Percentiles rank a stretch among this genome's conserved stretches.
phyloP scores from a whole-genome alignment of 1,284 basidiomycete genomes.

The Tremellales sp. region DNA sequence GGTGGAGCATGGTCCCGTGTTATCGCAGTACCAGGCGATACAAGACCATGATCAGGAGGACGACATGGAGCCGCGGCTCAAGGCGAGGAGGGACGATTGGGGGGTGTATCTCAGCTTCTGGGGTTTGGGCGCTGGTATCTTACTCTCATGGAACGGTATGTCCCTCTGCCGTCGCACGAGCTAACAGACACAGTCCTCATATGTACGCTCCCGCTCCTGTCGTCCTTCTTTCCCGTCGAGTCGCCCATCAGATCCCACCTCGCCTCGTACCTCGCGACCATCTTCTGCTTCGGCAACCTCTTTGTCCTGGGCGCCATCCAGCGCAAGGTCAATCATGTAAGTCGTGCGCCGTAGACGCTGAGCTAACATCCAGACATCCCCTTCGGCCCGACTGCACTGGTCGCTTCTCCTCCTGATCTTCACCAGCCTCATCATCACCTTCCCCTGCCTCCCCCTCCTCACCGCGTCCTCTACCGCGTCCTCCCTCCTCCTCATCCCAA shows the following conservation, averaged over 20 bases:
- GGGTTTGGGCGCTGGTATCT: constrained; percentile 44
- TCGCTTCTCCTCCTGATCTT: constrained; percentile 35
- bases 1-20: too few species aligned
- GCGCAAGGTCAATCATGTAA: constrained; percentile 37
- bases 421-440: constrained; percentile 28
- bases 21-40: too few species aligned
- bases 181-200: constrained; percentile 36
- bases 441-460: constrained; percentile 40
- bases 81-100: constrained; percentile 8
- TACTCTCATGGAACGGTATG: constrained; percentile 48
- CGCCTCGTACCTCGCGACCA: constrained; percentile 39
- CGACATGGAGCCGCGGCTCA: too few species aligned
- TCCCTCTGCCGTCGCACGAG: not conserved
- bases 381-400: constrained; percentile 30
- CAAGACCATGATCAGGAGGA: too few species aligned
- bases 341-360: constrained; percentile 5
- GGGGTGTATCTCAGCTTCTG: constrained; percentile 43
- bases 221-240: constrained; percentile 31
- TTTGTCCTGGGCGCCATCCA: constrained; percentile 47
- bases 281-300: constrained; percentile 46
- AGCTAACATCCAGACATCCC: constrained; percentile 27
- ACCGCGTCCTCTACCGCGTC: constrained; percentile 20
- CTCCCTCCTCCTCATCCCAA: constrained; percentile 28
- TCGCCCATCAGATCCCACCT: constrained; percentile 28
- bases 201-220: constrained; percentile 43